Percentiles rank a stretch among this genome's conserved stretches.
These are phyloP conservation scores for Xylaria nigripes DNA, from an alignment of 495 filamentous ascomycete species.

Conservation along the genomic window DNA sequence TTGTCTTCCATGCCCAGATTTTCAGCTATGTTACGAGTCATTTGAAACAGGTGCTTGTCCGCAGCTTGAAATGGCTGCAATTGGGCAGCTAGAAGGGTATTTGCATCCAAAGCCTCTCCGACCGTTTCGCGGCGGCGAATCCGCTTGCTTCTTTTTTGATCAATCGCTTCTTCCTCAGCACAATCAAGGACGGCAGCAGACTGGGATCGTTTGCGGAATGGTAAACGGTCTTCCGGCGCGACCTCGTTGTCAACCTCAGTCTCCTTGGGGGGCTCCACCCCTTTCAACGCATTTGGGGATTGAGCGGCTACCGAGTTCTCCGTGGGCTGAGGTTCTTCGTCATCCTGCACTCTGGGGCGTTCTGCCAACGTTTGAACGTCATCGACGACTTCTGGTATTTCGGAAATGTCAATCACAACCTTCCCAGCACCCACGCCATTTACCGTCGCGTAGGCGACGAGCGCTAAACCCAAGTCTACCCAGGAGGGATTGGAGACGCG, in stretches of 20 bases:
- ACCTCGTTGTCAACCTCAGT: constrained; percentile 10
- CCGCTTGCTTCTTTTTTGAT: constrained; percentile 71
- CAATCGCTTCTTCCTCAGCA: constrained; percentile 48
- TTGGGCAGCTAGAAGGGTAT: constrained; percentile 63
- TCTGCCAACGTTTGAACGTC: constrained; percentile 35
- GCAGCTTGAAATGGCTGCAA: constrained; percentile 58
- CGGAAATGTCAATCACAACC: constrained; percentile 20
- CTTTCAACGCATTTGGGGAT: constrained; percentile 12
- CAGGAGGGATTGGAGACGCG: constrained; percentile 29
- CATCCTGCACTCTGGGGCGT: constrained; percentile 12
- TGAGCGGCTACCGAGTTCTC: constrained; percentile 4
- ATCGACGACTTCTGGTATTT: constrained; percentile 24
- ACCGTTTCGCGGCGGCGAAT: constrained; percentile 71
- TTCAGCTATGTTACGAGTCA: constrained; percentile 55
- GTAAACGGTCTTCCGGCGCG: constrained; percentile 18
- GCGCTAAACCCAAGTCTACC: constrained; percentile 34
- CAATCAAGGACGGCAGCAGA: constrained; percentile 53
- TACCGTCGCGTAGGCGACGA: constrained; percentile 25
- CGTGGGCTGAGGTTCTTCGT: constrained; percentile 4
- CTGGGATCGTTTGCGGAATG: constrained; percentile 55
- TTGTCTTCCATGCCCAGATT: constrained; percentile 54
- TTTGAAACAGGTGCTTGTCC: constrained; percentile 69
- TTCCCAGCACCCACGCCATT: constrained; percentile 17
- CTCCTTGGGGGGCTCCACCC: constrained; percentile 19
- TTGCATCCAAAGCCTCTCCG: constrained; percentile 61